These are phyloP conservation scores for Pythium folliculosum DNA, from an alignment of 352 stramenopile species.

Conservation along the genomic window DNA sequence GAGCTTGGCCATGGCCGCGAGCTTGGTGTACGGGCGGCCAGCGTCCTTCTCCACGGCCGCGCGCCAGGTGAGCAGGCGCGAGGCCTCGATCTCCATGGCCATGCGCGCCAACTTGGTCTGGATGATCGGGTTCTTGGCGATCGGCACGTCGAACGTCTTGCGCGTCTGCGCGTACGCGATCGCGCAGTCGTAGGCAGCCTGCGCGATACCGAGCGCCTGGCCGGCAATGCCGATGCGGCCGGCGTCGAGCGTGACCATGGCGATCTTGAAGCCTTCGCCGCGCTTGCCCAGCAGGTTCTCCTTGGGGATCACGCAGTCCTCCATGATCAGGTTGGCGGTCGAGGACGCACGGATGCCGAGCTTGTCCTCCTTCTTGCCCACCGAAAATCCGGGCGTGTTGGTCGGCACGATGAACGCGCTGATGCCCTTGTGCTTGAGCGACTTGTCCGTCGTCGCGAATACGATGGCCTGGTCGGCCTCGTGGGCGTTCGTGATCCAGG, in stretches of 20 bases:
- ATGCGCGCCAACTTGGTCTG: slow-evolving; percentile 95
- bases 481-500: slow-evolving; percentile 96
- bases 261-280: slow-evolving; percentile 91
- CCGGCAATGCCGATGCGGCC: slow-evolving; percentile 95
- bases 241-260: slow-evolving; percentile 92
- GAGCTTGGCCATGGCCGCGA: slow-evolving; percentile 97
- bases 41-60: slow-evolving; percentile 92
- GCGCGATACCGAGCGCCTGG: slow-evolving; percentile 96
- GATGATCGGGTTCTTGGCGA: slow-evolving; percentile 89
- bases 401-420: slow-evolving; percentile 96
- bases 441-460: slow-evolving; percentile 98
- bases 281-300: slow-evolving; percentile 82
- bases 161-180: slow-evolving; percentile 95
- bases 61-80: slow-evolving; percentile 94
- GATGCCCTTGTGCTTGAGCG: slow-evolving; percentile 95
- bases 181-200: slow-evolving; percentile 95
- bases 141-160: slow-evolving; percentile 93
- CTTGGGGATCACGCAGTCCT: slow-evolving; percentile 92
- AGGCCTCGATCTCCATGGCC: slow-evolving; percentile 90
- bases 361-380: slow-evolving; percentile 98
- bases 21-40: slow-evolving; percentile 88
- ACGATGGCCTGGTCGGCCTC: slow-evolving; percentile 93
- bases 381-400: slow-evolving; percentile 90
- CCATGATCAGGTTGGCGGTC: slow-evolving; percentile 97
- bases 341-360: slow-evolving; percentile 96